Conservation (phyloP, 352 stramenopile genomes). For the Halophytophthora batemanensis region DNA sequence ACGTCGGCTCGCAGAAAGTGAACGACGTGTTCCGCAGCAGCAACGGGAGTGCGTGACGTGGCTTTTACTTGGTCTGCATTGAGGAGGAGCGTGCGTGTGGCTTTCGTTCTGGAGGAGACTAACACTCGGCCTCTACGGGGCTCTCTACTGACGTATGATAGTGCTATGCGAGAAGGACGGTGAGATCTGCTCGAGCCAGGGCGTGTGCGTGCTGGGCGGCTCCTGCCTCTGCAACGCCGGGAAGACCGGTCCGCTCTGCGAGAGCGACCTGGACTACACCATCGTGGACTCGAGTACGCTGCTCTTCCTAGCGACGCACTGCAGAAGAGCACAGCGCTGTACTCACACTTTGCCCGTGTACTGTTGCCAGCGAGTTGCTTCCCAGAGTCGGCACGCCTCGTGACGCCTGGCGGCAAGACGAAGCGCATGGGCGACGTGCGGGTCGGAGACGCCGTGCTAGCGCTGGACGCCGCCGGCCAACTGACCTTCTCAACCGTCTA, state of each 20-base stretch:
- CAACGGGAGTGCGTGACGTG: constrained; percentile 52
- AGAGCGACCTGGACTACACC: constrained; percentile 42
- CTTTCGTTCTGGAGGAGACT: background rate
- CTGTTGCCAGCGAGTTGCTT: constrained; percentile 52
- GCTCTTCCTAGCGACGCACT: background rate
- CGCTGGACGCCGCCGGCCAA: constrained; percentile 34
- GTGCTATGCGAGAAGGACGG: constrained; percentile 76
- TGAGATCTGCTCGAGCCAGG: constrained; percentile 60
- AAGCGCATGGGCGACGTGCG: constrained; percentile 27
- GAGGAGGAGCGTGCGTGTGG: background rate
- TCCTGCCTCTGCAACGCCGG: constrained; percentile 59
- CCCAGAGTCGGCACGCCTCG: constrained; percentile 41
- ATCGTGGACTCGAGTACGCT: constrained; percentile 42
- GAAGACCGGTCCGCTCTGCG: constrained; percentile 58
- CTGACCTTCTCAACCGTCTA: constrained; percentile 54
- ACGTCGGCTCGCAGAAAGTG: constrained; percentile 66
- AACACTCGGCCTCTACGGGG: constrained; percentile 8
- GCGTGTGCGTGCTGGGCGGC: constrained; percentile 63
- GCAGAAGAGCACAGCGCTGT: background rate
- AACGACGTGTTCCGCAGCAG: constrained; percentile 69
- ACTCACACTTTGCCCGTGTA: background rate
- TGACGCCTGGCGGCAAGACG: constrained; percentile 16
- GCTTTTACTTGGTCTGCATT: background rate
- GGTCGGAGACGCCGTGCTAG: constrained; percentile 52
- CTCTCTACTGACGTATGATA: constrained; percentile 16